Conservation (phyloP, 1,139 yeast genomes). For the Magnusiomyces starmeri region DNA sequence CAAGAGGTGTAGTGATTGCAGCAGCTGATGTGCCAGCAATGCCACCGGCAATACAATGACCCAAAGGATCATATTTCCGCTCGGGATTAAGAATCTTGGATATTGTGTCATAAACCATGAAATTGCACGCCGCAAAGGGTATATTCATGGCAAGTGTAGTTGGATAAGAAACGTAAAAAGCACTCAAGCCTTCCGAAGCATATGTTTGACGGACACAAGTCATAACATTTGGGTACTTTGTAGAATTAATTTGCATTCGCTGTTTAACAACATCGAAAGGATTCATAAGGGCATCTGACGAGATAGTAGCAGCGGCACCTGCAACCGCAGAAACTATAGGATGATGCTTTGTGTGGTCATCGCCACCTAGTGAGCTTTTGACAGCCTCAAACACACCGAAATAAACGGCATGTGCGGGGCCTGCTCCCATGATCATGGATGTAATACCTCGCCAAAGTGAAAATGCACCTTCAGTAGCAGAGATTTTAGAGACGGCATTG, state of each 20-base stretch:
- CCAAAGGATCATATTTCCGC: conserved; percentile 75
- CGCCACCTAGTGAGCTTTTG: conserved; percentile 48
- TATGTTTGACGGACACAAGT: conserved; percentile 45
- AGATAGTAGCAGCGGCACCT: conserved; percentile 90
- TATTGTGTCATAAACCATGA: conserved; percentile 84
- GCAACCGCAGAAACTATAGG: conserved; percentile 80
- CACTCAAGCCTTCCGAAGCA: conserved; percentile 66
- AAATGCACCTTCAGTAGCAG: conserved; percentile 83
- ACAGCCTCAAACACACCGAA: conserved; percentile 91
- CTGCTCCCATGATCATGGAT: conserved; percentile 94
- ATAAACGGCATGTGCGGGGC: conserved; percentile 98
- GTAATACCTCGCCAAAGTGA: conserved; percentile 94
- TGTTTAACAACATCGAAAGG: conserved; percentile 96
- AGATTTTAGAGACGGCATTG: conserved; percentile 61
- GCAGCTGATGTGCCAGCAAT: conserved; percentile 95
- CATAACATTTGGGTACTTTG: conserved; percentile 31
- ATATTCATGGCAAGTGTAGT: conserved; percentile 89
- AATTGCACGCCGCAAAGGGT: conserved; percentile 93
- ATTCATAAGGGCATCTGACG: conserved; percentile 93
- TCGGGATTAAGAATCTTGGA: conserved; percentile 73
- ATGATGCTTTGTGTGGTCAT: conserved; percentile 46
- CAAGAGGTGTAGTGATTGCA: conserved; percentile 91
- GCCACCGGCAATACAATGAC: conserved; percentile 93
- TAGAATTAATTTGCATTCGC: conserved; percentile 52
- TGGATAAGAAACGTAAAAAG: conserved; percentile 90